Evolutionary conservation across 305 asterid species (phyloP).

Genomic region (Rubia peregrina): DNA sequence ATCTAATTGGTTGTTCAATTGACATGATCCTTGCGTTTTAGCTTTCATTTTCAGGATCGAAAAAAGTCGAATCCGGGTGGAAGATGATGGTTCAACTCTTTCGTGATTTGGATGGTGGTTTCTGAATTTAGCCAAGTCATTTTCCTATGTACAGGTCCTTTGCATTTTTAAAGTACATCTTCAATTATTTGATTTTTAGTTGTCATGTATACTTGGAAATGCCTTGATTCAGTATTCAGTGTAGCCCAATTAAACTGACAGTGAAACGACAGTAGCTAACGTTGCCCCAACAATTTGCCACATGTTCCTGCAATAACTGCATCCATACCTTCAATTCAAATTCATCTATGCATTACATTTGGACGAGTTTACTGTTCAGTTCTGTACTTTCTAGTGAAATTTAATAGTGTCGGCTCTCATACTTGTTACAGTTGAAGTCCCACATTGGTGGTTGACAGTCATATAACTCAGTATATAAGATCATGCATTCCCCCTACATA

Average conservation of each 20-base stretch:
- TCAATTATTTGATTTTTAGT: constrained; percentile 3
- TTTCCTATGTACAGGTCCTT: background rate
- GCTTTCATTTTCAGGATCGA: background rate
- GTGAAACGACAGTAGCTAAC: constrained; percentile 13
- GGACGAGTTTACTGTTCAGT: background rate
- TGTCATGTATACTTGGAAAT: constrained; percentile 5
- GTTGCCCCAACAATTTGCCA: constrained; percentile 15
- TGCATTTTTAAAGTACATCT: background rate
- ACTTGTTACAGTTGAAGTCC: no score
- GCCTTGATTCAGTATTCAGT: constrained; percentile 2
- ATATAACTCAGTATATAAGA: no score
- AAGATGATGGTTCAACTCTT: background rate
- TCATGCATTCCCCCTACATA: no score
- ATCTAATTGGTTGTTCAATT: background rate
- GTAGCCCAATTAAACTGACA: constrained; percentile 5
- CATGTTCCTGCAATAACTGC: constrained; percentile 22
- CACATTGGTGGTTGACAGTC: no score
- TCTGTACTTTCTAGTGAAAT: background rate
- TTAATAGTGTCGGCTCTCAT: background rate
- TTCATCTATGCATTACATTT: background rate
- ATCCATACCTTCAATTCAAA: background rate
- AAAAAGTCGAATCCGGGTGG: background rate
- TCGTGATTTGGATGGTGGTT: background rate
- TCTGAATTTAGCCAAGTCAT: constrained; percentile 1
- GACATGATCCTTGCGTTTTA: background rate